phyloP scores from a whole-genome alignment of 2,329 filamentous ascomycete genomes.

The Scedosporium apiospermum region DNA sequence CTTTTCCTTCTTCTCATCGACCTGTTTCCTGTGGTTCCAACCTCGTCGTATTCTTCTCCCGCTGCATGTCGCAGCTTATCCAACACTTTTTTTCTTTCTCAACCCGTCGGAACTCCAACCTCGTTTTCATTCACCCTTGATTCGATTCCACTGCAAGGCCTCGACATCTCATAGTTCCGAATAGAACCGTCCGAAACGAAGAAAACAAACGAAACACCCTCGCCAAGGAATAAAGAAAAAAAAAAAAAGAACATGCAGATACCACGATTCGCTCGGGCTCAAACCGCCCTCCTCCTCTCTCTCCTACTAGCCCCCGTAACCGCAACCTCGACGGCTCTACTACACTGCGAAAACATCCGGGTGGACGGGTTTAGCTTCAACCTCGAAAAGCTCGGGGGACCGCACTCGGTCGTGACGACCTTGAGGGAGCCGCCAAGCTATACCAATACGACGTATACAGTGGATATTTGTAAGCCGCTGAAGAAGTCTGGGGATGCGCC shows the following conservation, averaged over 20 bases:
- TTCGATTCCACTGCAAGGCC: not conserved
- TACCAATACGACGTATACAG: slow-evolving; percentile 69
- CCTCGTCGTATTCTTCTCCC: not conserved
- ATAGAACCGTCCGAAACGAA: not conserved
- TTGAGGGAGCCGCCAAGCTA: slow-evolving; percentile 41
- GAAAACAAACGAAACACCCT: not conserved
- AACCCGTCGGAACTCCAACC: not conserved
- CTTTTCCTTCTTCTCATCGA: not conserved
- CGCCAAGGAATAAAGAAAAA: not conserved
- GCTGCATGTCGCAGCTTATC: not conserved
- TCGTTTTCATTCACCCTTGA: not conserved
- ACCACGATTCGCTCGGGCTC: not conserved
- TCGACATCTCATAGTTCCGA: not conserved
- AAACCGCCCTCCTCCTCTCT: not conserved
- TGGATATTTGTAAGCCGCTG: slow-evolving; percentile 66
- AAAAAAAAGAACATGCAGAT: not conserved
- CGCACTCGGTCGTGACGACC: slow-evolving; percentile 57
- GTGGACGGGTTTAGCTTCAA: slow-evolving; percentile 54
- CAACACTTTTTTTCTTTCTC: not conserved
- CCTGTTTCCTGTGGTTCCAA: not conserved
- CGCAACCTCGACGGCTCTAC: slow-evolving; percentile 32
- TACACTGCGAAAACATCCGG: slow-evolving; percentile 54
- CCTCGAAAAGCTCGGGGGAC: slow-evolving; percentile 53
- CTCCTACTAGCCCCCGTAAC: slow-evolving; percentile 22
- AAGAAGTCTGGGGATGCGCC: slow-evolving; percentile 47